Evolutionary conservation across 805 yeast genomes (phyloP).

Genomic region (Cyberlindnera americana): DNA sequence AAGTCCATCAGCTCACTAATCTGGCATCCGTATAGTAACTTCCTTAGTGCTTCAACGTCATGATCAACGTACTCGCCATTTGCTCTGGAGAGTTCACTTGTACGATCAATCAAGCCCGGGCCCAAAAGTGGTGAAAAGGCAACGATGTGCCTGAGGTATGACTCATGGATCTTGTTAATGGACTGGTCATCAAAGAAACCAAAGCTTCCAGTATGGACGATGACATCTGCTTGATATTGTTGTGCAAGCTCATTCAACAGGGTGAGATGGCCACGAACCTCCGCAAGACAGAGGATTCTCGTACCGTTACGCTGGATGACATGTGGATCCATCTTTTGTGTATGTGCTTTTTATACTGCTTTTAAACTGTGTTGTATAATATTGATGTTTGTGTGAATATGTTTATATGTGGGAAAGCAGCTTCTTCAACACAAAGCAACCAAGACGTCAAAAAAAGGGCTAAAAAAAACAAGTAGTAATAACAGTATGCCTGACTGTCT

Average conservation of each 20-base stretch:
- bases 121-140: constrained; percentile 61
- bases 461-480: too few relatives aligned
- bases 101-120: constrained; percentile 43
- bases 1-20: constrained; percentile 53
- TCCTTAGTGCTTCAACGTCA: constrained; percentile 32
- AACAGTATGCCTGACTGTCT: too few relatives aligned
- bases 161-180: constrained; percentile 50
- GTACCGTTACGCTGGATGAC: constrained; percentile 29
- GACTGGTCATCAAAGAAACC: constrained; percentile 68
- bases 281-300: constrained; percentile 49
- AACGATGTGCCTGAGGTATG: constrained; percentile 59
- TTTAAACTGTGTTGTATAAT: constrained; percentile 1
- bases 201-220: constrained; percentile 74
- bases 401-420: too few relatives aligned
- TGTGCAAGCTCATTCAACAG: constrained; percentile 47
- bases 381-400: too few relatives aligned
- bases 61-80: constrained; percentile 40
- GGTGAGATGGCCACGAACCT: constrained; percentile 51
- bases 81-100: constrained; percentile 49
- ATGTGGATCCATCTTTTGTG: constrained; percentile 15
- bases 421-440: too few relatives aligned
- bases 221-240: constrained; percentile 43
- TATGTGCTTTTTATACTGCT: too few relatives aligned
- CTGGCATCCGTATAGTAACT: constrained; percentile 31
- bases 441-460: too few relatives aligned